phyloP scores from a whole-genome alignment of 139 green algal species.

The Ostreobium quekettii region DNA sequence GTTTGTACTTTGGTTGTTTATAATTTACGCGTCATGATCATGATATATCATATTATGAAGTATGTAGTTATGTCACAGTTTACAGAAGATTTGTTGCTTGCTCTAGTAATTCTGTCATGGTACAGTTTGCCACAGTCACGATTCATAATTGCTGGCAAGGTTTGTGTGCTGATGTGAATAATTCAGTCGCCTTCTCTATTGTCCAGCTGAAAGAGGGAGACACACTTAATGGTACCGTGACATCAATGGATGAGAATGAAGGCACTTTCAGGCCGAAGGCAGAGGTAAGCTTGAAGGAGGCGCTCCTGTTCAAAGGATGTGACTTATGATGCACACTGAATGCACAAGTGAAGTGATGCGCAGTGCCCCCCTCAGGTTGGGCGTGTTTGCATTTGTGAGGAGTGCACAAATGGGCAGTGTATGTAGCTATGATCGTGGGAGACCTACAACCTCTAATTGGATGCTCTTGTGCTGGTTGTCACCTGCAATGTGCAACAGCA shows the following conservation, averaged over 20 bases:
- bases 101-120: not conserved
- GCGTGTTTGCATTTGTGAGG: too few species aligned
- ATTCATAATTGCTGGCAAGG: not conserved
- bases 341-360: too few species aligned
- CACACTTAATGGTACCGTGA: slow-evolving; percentile 41
- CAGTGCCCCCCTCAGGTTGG: too few species aligned
- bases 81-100: not conserved
- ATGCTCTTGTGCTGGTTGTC: too few species aligned
- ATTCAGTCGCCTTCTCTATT: not conserved
- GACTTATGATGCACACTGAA: too few species aligned
- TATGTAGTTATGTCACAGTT: not conserved
- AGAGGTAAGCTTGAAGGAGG: too few species aligned
- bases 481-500: too few species aligned
- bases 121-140: not conserved
- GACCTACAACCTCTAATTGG: too few species aligned
- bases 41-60: not conserved
- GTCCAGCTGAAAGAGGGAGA: slow-evolving; percentile 28
- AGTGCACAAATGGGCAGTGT: too few species aligned
- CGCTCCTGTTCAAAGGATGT: too few species aligned
- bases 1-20: too few species aligned
- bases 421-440: too few species aligned
- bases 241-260: slow-evolving; percentile 49
- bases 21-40: not conserved
- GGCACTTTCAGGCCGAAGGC: slow-evolving; percentile 6
- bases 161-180: not conserved